Base-by-base conservation (phyloP, 2,329 filamentous ascomycete species). In the Nannizzia gypsea region DNA sequence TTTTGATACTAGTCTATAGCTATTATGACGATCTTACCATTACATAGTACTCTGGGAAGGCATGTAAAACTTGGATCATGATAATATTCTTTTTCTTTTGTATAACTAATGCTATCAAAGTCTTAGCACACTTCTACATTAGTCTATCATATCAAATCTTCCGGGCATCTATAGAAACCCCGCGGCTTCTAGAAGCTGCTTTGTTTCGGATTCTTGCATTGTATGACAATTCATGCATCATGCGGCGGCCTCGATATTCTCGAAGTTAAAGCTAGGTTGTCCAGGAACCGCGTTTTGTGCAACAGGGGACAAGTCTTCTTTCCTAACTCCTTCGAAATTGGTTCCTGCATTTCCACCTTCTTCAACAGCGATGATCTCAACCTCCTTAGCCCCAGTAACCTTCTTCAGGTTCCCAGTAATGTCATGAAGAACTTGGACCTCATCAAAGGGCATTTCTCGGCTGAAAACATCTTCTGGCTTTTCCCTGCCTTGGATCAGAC, bases 391-490 rank as follows among this genome's bases (percentile, higher is more conserved):
- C 31, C 85, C 85, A 1, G 86, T 84, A 17, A 86, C 87, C 73
- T 87, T 85, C 80, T 87, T 89, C 68, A 99, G 76, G 20, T 85
- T 86, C 1, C 85, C 81, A 2, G 90, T 78, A 86, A 96, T 96
- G 68, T 90, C 84, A 59, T 78, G 73, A 60, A 97, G 78, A 36
- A 86, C 87, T 62, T 81, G 80, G 55, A 85, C 79, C 78, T 99
- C 93, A 67, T 96, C 86, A 72, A 97, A 99, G 0, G 83, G 81
- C 63, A 99, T 79, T 75, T 92, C 89, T 65, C 90, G 82, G 70
- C 92, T 85, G 69, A 97, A 85, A 8, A 96, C 89, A 1, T 76
- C 79, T 24, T 81, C 78, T 1, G 83, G 77, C 13, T 79, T 76
- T 74, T 92, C 84, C 63, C 88, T 87, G 56, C 80, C 79, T 40